phyloP scores from a whole-genome alignment of 805 yeast species.

The Priceomyces castillae region DNA sequence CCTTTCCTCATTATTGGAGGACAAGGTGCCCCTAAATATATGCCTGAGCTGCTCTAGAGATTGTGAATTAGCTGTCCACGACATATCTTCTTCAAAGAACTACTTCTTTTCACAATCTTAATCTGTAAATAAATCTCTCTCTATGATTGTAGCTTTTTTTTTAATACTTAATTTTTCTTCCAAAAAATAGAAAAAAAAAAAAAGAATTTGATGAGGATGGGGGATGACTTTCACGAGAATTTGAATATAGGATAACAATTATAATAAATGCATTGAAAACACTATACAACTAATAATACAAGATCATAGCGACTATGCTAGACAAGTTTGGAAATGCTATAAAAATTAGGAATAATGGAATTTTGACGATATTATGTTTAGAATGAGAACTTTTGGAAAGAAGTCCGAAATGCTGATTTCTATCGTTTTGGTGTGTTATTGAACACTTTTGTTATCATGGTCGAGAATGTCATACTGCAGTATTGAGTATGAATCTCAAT shows the following conservation, averaged over 20 bases:
- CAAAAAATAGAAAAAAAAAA: slow-evolving; percentile 1
- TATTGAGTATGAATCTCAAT: no score
- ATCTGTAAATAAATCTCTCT: background rate
- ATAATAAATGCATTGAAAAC: background rate
- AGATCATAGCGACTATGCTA: background rate
- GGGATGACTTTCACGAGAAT: background rate
- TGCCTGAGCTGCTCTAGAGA: slow-evolving; percentile 62
- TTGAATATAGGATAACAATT: background rate
- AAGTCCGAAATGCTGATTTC: background rate
- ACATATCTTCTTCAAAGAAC: slow-evolving; percentile 20
- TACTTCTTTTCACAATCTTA: background rate
- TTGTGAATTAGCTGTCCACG: slow-evolving; percentile 69
- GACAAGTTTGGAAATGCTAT: background rate
- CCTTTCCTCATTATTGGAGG: slow-evolving; percentile 55
- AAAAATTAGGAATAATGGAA: background rate
- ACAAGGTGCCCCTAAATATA: slow-evolving; percentile 70
- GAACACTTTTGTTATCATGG: no score
- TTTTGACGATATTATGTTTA: no score
- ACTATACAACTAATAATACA: background rate
- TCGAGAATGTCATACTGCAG: no score
- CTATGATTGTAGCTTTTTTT: background rate
- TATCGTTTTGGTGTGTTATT: background rate
- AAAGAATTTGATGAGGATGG: slow-evolving; percentile 1
- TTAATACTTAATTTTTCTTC: background rate
- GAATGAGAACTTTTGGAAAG: no score